Base-by-base conservation (phyloP, 352 stramenopile species). In the Phytophthora chlamydospora region DNA sequence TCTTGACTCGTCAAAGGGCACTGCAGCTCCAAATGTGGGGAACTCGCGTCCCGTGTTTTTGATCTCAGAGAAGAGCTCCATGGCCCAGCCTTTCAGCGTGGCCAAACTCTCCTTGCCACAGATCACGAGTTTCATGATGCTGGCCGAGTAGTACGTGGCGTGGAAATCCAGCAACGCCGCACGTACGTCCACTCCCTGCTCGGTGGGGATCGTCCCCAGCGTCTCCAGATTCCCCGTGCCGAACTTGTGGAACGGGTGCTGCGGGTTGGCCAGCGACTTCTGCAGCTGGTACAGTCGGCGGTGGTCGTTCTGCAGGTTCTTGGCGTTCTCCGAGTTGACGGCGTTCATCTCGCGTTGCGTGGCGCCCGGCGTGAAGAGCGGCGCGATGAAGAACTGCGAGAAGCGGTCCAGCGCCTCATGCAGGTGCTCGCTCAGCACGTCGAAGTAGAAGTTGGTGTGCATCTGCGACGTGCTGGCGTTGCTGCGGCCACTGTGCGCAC, bases 371-470 rank as follows among this genome's bases (percentile, higher is more conserved):
- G 89, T 96, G 67, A 99, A 98, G 1, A 97, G 67, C 24, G 97
- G 97, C n/a, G 89, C 68, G 31, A 98, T 94, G 75, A 99, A 99
- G 64, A 99, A 99, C 82, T 98, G 93, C 32, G 96, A 81, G 57
- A 99, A 98, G 21, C 96, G 87, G 73, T 99, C 96, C n/a, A 99
- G 67, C 21, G 89, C 93, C 24, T 90, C 93, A 42, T 82, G 55
- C 27, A 93, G 67, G 19, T 90, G 78, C 6, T 85, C 77, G 29
- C 80, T 87, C 21, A 91, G 75, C 46, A 99, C 86, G 60, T 98
- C 91, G 73, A 99, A 99, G 79, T 98, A 98, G 71, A 98, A 99
- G 55, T 98, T 97, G 11, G 97, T 99, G 73, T 98, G 86, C 75
- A 98, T 97, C 58, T 82, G 85, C 56, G 94, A 97, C 45, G 97